Evolutionary conservation across 306 rosid species (phyloP).

Genomic region (Sophora flavescens): DNA sequence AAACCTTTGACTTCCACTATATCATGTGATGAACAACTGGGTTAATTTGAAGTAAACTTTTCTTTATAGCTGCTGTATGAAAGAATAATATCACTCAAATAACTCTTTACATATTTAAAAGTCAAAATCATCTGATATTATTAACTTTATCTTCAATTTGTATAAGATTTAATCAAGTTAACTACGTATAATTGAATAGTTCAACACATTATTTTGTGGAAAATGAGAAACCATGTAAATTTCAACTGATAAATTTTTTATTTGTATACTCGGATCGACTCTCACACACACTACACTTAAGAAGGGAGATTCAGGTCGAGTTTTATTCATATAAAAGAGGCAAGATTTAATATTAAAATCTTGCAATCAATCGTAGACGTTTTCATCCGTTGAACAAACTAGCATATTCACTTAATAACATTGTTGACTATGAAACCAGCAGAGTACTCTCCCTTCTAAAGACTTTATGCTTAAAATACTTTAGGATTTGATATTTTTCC

Average conservation of each 20-base stretch:
- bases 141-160: neutral
- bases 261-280: no score
- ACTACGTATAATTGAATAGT: conserved; percentile 10
- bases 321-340: no score
- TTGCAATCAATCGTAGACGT: no score
- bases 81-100: neutral
- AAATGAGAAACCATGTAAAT: no score
- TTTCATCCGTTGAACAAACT: no score
- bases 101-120: neutral
- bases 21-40: conserved; percentile 9
- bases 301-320: no score
- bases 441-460: neutral
- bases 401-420: neutral
- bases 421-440: neutral
- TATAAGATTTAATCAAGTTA: conserved; percentile 2
- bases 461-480: neutral
- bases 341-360: no score
- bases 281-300: no score
- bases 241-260: no score
- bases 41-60: neutral
- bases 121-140: neutral
- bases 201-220: neutral
- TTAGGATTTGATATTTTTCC: neutral
- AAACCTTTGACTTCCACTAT: conserved; percentile 14
- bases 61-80: neutral